Percentiles rank a stretch among this genome's conserved stretches.
These are phyloP conservation scores for Debaryomyces maramus DNA, from an alignment of 805 yeast species.

Conservation along the genomic window DNA sequence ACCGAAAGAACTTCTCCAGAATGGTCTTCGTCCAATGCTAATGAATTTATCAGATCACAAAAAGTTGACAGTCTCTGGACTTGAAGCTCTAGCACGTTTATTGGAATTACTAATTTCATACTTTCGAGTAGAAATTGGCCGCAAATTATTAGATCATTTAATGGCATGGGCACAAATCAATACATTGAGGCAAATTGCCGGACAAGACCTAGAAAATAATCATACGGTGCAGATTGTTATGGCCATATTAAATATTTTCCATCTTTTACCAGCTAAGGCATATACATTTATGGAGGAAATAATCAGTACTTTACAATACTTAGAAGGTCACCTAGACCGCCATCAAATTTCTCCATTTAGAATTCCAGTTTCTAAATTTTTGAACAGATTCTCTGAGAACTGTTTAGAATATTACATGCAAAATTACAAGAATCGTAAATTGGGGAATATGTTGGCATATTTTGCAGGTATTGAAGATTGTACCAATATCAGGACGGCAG, in stretches of 20 bases:
- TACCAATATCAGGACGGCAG: slow-evolving; percentile 53
- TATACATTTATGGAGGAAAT: slow-evolving; percentile 88
- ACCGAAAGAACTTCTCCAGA: slow-evolving; percentile 93
- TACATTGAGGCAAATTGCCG: slow-evolving; percentile 70
- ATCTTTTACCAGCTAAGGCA: slow-evolving; percentile 88
- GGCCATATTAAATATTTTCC: slow-evolving; percentile 88
- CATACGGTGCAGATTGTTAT: slow-evolving; percentile 83
- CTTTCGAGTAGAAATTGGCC: slow-evolving; percentile 95
- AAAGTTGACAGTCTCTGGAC: slow-evolving; percentile 81
- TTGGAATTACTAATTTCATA: slow-evolving; percentile 86
- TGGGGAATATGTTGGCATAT: slow-evolving; percentile 66
- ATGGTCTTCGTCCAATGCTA: slow-evolving; percentile 91
- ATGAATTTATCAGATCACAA: slow-evolving; percentile 94
- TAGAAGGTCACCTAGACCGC: slow-evolving; percentile 83
- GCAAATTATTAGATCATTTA: slow-evolving; percentile 86
- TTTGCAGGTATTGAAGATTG: slow-evolving; percentile 60
- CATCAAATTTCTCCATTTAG: slow-evolving; percentile 88
- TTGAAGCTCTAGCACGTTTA: slow-evolving; percentile 86
- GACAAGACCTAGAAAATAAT: slow-evolving; percentile 77
- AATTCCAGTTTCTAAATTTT: slow-evolving; percentile 81
- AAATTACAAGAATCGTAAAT: slow-evolving; percentile 61
- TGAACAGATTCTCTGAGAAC: slow-evolving; percentile 79
- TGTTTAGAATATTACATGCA: slow-evolving; percentile 68
- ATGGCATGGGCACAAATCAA: slow-evolving; percentile 94
- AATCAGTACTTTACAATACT: slow-evolving; percentile 66